phyloP scores from a whole-genome alignment of 2,329 filamentous ascomycete species.

The Microsporum canis region DNA sequence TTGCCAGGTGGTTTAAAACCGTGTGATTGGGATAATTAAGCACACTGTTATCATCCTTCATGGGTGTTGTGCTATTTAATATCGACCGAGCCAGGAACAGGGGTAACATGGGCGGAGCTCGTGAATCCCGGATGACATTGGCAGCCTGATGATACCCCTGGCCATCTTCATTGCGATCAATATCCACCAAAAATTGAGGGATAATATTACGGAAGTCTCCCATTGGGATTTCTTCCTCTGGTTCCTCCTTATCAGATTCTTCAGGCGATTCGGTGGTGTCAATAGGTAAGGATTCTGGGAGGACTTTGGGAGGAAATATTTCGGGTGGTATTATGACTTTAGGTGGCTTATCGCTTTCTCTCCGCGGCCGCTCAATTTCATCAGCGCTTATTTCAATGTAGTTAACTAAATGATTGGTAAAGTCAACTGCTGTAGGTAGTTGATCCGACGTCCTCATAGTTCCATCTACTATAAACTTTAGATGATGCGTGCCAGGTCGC shows the following conservation, averaged over 20 bases:
- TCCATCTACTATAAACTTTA: conserved; percentile 91
- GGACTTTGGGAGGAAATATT: conserved; percentile 35
- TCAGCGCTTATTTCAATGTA: conserved; percentile 81
- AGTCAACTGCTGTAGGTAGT: conserved; percentile 90
- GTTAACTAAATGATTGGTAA: conserved; percentile 95
- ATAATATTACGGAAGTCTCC: conserved; percentile 59
- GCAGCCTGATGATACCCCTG: conserved; percentile 62
- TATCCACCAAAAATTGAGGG: conserved; percentile 72
- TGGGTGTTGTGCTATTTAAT: conserved; percentile 75
- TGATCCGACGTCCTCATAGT: conserved; percentile 82
- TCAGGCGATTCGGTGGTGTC: conserved; percentile 28
- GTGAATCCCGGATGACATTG: conserved; percentile 63
- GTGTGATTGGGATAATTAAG: conserved; percentile 96
- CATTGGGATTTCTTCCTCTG: conserved; percentile 48
- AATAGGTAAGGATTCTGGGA: conserved; percentile 26
- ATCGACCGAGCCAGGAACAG: conserved; percentile 92
- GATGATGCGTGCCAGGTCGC: conserved; percentile 85
- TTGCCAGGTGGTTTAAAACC: conserved; percentile 89
- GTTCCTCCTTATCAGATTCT: conserved; percentile 34
- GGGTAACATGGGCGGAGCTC: conserved; percentile 72
- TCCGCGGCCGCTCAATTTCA: conserved; percentile 40
- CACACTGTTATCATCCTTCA: conserved; percentile 97
- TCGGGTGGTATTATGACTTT: conserved; percentile 27
- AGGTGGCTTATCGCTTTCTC: conserved; percentile 27
- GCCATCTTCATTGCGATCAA: conserved; percentile 75